Evolutionary conservation across 345 rosid genomes (phyloP), one percentile per base, ranked within the genome.

Genomic region (Rhizophora apiculata): DNA sequence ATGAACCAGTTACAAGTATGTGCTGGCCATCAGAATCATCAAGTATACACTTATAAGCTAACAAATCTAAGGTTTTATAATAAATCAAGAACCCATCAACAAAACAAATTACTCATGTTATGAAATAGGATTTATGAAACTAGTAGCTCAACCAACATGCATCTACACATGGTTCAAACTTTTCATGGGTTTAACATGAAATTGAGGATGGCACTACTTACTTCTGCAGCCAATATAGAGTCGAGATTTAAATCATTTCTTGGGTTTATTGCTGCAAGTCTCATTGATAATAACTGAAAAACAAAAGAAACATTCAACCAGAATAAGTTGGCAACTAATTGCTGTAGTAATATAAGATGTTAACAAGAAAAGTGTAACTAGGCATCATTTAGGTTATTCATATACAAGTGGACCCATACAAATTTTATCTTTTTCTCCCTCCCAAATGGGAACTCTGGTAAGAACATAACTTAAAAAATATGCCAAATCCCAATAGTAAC

Each of bases 211-310:
- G 19, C 49, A 13, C 63, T 58, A 78, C 97, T 80, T 83, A 92
- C 99, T 72, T 95, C 99, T 61, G 93, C 84, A 65, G 88, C 88
- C 76, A 92, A 78, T 68, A 86, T 37, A 59, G 74, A 80, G 70
- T 89, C 94, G 18, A 90, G 85, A 80, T 88, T 86, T 83, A 92
- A 83, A 84, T 90, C 97, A 52, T 84, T 81, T 78, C 89, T 76
- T 16, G 98, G 93, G 79, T 89, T 90, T 36, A 86, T 96, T 6
- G 94, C 85, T 11, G 98, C 98, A 63, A 96, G 96, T 85, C 91
- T 88, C 98, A 92, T 96, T 64, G 99, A 96, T 76, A 96, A 81
- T 74, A 90, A 59, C 99, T 96, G 92, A 68, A 13, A 43, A 82
- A 87, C 65, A 60, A 37, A 31, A 55, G 21, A 60, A 65, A 21